Base-by-base conservation (phyloP, 2,329 filamentous ascomycete species). In the Beauveria rudraprayagi region DNA sequence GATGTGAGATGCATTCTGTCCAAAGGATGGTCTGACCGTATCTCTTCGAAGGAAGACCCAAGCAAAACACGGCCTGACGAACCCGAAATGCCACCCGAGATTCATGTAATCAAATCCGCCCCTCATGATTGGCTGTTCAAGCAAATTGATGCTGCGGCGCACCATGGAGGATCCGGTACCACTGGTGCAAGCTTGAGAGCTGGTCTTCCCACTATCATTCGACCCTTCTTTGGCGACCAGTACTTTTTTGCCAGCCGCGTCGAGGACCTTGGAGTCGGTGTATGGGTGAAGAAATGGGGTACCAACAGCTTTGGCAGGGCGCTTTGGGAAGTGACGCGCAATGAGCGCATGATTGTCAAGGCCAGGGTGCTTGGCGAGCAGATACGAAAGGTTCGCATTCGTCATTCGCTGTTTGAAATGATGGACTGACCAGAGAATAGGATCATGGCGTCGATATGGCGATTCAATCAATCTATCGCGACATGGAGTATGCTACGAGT, bases 161-260 rank as follows among this genome's bases (percentile, higher is more conserved):
- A 99, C 71, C 94, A 99, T 70, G 94, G 94, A 53, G 94, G 94
- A 5, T 91, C 92, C 5, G 94, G 94, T 2, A 99, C 94, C 0
- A 99, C 94, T 0, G 94, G 94, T 2, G 94, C 94, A 1, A 96
- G 91, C 72, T 78, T 99, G 54, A 83, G 94, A 57, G 92, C 92
- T 0, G 94, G 94, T 2, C 85, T 96, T 5, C 94, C 94, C 0
- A 97, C 94, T 0, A 92, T 99, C 65, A 89, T 97, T 70, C 90
- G 93, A 63, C 94, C 94, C 0, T 99, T 97, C 78, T 99, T 99
- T 70, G 94, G 94, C 5, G 94, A 99, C 68, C 94, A 99, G 71
- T 97, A 89, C 80, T 99, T 99, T 79, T 97, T 96, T 68, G 94
- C 92, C 7, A 84, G 82, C 34, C 83, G 94, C 4, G 89, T 97